Evolutionary conservation across 768 basidiomycete species (phyloP), one percentile per base, ranked within the genome.

Genomic region (Amanita pallidorosea): DNA sequence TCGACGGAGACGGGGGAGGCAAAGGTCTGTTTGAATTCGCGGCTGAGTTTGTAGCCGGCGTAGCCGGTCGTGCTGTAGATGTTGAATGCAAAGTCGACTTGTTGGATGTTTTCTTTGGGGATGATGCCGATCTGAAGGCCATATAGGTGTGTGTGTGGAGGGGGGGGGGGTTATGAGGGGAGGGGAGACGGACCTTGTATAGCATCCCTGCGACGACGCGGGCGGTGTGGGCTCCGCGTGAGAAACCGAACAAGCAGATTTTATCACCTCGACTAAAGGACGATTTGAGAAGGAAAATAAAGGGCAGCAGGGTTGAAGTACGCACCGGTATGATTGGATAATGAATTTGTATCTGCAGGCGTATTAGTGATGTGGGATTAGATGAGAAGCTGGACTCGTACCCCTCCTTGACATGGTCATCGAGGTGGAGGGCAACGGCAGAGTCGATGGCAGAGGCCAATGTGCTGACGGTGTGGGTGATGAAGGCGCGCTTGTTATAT

Each of bases 1-100:
- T 78, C 72, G 5, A 78, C 69, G 20, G 60, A 54, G 1, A 74
- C 66, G 34, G 67, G 64, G 25, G 63, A 65, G 6, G 69, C 74
- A 47, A 74, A 74, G 0, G 71, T 66, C 9, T 65, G 58, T 60
- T 72, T 75, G 64, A 77, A 79, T 1, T 52, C 56, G 6, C 52
- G 55, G 12, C 60, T 59, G n/a, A 58, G 56, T 7, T 47, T 41
- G 59, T 61, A 61, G 1, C 56, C 61, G 3, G 46, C 45, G 25
- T 55, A 50, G 13, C 58, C 55, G 11, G 49, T 40, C 4, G n/a
- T 36, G 7, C 45, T 42, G 50, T 54, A 56, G 13, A 52, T 54
- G 3, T 49, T 31, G 37, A 47, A 61, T 7, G 58, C 58, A 15
- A 36, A 38, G 41, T 47, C 36, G 12, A 53, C 52, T 38, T 57